Conservation (phyloP, 2,329 filamentous ascomycete genomes). For the Berkeleyomyces rouxiae region DNA sequence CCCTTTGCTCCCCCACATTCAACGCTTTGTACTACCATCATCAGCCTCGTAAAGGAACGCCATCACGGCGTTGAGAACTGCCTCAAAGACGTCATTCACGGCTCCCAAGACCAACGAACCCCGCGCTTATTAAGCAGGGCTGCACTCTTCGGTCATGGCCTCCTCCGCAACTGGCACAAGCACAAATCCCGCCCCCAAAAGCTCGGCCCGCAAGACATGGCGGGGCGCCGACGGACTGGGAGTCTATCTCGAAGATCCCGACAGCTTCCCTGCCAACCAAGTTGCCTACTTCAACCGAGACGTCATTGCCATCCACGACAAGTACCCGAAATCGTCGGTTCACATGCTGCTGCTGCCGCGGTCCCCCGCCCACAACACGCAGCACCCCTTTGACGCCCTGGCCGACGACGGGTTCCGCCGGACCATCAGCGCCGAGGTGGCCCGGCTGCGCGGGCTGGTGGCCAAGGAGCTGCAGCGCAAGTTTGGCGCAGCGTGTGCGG, state of each 20-base stretch:
- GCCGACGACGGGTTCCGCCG: conserved; percentile 52
- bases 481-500: conserved; percentile 44
- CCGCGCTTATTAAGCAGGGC: too few relatives aligned
- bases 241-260: conserved; percentile 48
- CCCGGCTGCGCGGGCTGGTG: conserved; percentile 45
- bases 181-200: background rate
- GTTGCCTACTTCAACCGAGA: conserved; percentile 51
- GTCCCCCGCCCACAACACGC: conserved; percentile 37
- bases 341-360: conserved; percentile 83
- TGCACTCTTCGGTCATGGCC: background rate
- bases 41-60: conserved; percentile 1
- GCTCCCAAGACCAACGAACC: too few relatives aligned
- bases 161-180: background rate
- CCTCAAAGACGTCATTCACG: background rate
- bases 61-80: background rate
- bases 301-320: conserved; percentile 65
- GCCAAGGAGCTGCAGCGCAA: conserved; percentile 57
- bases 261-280: conserved; percentile 39
- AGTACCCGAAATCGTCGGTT: conserved; percentile 69
- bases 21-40: background rate
- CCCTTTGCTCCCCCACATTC: background rate
- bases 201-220: conserved; percentile 21
- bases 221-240: conserved; percentile 41
- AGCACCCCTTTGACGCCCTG: conserved; percentile 66
- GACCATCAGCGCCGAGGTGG: conserved; percentile 42